Base-by-base conservation (phyloP, 2,329 filamentous ascomycete species). In the Phialophora expanda region DNA sequence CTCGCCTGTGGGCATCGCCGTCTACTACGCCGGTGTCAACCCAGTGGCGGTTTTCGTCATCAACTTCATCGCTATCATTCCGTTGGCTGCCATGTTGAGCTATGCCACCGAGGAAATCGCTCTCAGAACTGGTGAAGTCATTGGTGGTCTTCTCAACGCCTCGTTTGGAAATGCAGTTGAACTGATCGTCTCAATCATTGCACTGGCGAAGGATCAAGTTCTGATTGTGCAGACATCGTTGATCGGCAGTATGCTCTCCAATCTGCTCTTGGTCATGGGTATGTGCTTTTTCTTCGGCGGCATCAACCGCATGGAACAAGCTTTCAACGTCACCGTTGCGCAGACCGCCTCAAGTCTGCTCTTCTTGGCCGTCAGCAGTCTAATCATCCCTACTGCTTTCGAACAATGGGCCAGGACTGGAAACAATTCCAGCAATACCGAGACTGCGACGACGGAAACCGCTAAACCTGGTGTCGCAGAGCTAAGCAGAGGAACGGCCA, bases 11-110 rank as follows among this genome's bases (percentile, higher is more conserved):
- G 71, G 71, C 17, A 72, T 73, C 44, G 90, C 86, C 1, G 77
- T 94, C 60, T 86, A 91, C 73, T 92, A 89, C 74, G 79, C 87
- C 20, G 70, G 80, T 11, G 79, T 90, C 59, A 82, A 85, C 73
- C 81, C 84, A 2, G 83, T 90, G 65, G 85, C 84, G 22, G 82
- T 95, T 55, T 97, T 97, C 74, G 86, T 93, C 63, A 86, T 97
- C 78, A 97, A 97, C 80, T 97, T 97, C 74, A 86, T 97, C 69
- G 94, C 93, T 67, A 97, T 97, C 72, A 89, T 97, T 66, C 93
- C 93, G 0, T 83, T 97, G 48, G 94, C 94, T 2, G 91, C 90
- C 14, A 89, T 97, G 82, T 83, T 98, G 26, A 90, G 90, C 72
- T 96, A 90, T 74, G 91, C 92, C 0, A 97, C 94, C 0, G 94